Evolutionary conservation across 2,329 filamentous ascomycete genomes (phyloP).

Genomic region (Hypoxylon sp.): DNA sequence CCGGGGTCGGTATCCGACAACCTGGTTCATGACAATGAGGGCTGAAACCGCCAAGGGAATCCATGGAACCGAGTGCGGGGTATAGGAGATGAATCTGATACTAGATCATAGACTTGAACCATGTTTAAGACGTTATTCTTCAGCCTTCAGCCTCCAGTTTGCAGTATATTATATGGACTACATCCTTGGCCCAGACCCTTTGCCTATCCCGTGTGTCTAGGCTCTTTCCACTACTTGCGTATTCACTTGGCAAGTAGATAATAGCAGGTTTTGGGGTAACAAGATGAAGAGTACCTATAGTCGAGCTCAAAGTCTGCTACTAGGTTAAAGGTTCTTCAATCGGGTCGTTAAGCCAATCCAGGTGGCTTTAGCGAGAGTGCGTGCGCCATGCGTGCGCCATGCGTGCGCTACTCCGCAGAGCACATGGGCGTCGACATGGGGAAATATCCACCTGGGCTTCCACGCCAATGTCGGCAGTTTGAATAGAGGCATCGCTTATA

Average conservation of each 20-base stretch:
- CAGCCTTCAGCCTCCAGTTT: slow-evolving; percentile 13
- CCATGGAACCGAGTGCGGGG: background rate
- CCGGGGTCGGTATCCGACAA: slow-evolving; percentile 32
- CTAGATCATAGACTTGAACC: slow-evolving; percentile 8
- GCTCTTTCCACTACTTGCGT: too few relatives aligned
- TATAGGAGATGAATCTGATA: background rate
- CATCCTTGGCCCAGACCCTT: too few relatives aligned
- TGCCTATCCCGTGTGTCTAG: too few relatives aligned
- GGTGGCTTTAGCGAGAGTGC: slow-evolving; percentile 24
- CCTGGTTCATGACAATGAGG: slow-evolving; percentile 23
- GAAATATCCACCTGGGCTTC: slow-evolving; percentile 38
- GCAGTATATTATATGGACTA: too few relatives aligned
- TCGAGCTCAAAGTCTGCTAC: background rate
- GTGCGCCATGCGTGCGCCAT: background rate
- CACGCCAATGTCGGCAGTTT: slow-evolving; percentile 44
- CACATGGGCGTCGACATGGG: slow-evolving; percentile 29
- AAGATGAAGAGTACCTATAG: background rate
- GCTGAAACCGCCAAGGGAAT: background rate
- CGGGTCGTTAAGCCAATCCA: slow-evolving; percentile 22
- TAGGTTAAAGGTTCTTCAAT: slow-evolving; percentile 19
- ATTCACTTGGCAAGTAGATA: too few relatives aligned
- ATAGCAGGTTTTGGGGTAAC: too few relatives aligned
- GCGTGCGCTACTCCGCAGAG: slow-evolving; percentile 32
- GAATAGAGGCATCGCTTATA: slow-evolving; percentile 18
- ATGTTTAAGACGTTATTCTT: slow-evolving; percentile 3